These are phyloP conservation scores for Globisporangium nunn DNA, from an alignment of 352 stramenopile species.

Conservation along the genomic window DNA sequence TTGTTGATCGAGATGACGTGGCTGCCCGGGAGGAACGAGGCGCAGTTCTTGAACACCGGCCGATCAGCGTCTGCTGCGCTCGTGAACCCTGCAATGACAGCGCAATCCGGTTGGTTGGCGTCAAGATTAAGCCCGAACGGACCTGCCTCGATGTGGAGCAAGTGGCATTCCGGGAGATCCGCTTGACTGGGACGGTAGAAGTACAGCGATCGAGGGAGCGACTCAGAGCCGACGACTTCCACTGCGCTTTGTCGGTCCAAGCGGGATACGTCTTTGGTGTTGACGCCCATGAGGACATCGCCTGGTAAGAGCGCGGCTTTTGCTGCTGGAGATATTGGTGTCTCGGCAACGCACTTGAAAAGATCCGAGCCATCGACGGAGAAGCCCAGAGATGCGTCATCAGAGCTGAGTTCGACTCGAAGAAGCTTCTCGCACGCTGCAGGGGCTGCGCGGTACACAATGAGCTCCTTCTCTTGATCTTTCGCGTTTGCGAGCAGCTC, in stretches of 20 bases:
- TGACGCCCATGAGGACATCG: constrained; percentile 42
- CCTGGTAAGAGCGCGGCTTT: constrained; percentile 15
- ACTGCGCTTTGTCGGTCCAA: constrained; percentile 25
- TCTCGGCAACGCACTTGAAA: constrained; percentile 30
- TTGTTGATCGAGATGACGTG: constrained; percentile 64
- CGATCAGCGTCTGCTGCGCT: constrained; percentile 26
- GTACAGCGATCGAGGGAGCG: constrained; percentile 27
- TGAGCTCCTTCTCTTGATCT: constrained; percentile 46
- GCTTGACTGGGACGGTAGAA: constrained; percentile 18
- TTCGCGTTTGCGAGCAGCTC: constrained; percentile 22
- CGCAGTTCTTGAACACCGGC: constrained; percentile 26
- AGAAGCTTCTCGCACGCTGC: constrained; percentile 21
- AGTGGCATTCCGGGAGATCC: constrained; percentile 33
- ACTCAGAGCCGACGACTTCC: constrained; percentile 18
- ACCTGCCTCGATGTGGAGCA: constrained; percentile 28
- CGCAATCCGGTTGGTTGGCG: constrained; percentile 16
- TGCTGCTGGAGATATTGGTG: constrained; percentile 9
- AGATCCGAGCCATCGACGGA: constrained; percentile 28
- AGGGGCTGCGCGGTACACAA: constrained; percentile 36
- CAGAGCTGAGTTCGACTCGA: constrained; percentile 15
- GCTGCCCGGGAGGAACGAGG: constrained; percentile 33
- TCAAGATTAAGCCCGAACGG: constrained; percentile 51
- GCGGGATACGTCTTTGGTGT: constrained; percentile 28
- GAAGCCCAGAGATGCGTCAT: constrained; percentile 20
- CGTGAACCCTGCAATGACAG: constrained; percentile 39